Evolutionary conservation across 208 protist genomes (phyloP), one percentile per base, ranked within the genome.

Genomic region (Novymonas esmeraldas): DNA sequence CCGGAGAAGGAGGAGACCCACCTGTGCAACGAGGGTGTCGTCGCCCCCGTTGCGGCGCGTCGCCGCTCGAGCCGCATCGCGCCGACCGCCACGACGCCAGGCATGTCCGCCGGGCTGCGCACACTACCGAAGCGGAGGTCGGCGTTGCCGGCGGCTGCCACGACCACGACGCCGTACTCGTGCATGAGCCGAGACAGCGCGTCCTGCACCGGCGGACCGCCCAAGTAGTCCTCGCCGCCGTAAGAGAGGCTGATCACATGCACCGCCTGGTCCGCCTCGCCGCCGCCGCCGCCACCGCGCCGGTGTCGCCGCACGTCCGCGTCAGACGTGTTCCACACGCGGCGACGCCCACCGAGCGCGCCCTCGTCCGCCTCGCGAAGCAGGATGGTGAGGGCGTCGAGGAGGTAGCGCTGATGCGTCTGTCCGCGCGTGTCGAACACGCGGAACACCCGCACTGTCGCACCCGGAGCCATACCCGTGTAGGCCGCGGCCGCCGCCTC

Each of bases 131-230:
- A 98, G 13, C 84, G 51, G 5, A 41, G 97, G 96, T 9, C 98
- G 46, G 97, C 95, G 78, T 99, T 99, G 24, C 99, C 98, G 22
- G 98, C 95, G 0, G 98, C 98, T 0, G 89, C 95, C 0, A 99
- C 90, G 10, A 99, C 76, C 10, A 98, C 81, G 18, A 99, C 96
- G 18, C 86, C 62, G 98, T 59, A 67, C 18, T 87, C 75, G 62
- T 98, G 98, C 28, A 97, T 87, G 0, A 76, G 62, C 11, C 20
- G 28, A 24, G 62, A 46, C 4, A 76, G 24, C 95, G 31, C 14
- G 5, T 39, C 9, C 31, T 84, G 73, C 98, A 42, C 89, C 83
- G 48, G 51, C 13, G 44, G 31, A 36, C 44, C 36, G 73, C 98
- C 97, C 46, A 87, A 78, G 68, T 98, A 98, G 76, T 99, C 97